Conservation (phyloP, 2,329 filamentous ascomycete genomes). For the Penicillium nordicum region DNA sequence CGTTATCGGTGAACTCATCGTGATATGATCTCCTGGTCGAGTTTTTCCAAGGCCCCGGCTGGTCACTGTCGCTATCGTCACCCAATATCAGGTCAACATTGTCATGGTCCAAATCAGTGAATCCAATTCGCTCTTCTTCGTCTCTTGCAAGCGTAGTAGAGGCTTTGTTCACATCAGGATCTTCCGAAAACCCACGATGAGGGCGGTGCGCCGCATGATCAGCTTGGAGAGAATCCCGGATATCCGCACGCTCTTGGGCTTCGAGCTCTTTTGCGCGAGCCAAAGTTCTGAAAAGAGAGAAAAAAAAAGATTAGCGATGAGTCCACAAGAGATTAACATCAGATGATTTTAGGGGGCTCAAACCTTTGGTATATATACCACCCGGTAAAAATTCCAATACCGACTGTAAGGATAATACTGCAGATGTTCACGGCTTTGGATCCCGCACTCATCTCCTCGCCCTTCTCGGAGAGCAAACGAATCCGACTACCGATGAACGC, state of each 20-base stretch:
- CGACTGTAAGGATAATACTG: slow-evolving; percentile 68
- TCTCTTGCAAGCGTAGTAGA: slow-evolving; percentile 41
- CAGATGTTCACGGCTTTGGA: slow-evolving; percentile 81
- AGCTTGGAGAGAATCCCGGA: slow-evolving; percentile 34
- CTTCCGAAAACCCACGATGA: slow-evolving; percentile 37
- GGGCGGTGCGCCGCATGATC: slow-evolving; percentile 36
- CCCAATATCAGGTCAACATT: slow-evolving; percentile 44
- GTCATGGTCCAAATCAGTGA: slow-evolving; percentile 40
- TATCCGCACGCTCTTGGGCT: slow-evolving; percentile 44
- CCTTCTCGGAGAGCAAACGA: slow-evolving; percentile 75
- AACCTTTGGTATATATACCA: slow-evolving; percentile 76
- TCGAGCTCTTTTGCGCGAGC: slow-evolving; percentile 50
- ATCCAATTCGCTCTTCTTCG: slow-evolving; percentile 44
- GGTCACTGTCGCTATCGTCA: slow-evolving; percentile 42
- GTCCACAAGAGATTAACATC: background rate
- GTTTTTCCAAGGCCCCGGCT: slow-evolving; percentile 23
- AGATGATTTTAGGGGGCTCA: slow-evolving; percentile 11
- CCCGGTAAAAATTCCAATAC: slow-evolving; percentile 71
- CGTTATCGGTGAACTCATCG: slow-evolving; percentile 53
- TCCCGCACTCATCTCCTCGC: slow-evolving; percentile 73
- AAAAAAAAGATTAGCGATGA: background rate
- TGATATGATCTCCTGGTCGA: slow-evolving; percentile 45
- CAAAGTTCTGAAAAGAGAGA: slow-evolving; percentile 40
- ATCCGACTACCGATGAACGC: slow-evolving; percentile 87
- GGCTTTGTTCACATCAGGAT: slow-evolving; percentile 41